Percentiles rank a stretch among this genome's conserved stretches.
phyloP scores from a whole-genome alignment of 768 basidiomycete species.

The Serpula lacrymans region DNA sequence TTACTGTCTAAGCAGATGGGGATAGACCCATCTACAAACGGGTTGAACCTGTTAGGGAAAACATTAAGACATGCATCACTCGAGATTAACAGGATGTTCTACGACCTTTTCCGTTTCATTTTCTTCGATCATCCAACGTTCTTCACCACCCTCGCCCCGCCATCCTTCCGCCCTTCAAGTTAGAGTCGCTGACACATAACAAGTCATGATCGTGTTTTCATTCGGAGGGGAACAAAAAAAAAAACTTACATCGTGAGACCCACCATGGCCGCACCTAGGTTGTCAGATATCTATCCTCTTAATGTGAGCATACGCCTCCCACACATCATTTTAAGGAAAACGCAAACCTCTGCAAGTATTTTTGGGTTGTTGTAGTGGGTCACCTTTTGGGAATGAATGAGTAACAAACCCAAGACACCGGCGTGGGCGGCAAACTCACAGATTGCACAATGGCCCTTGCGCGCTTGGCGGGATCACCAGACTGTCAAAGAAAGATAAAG shows the following conservation, averaged over 20 bases:
- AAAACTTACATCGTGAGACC: slow-evolving; percentile 78
- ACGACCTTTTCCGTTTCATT: no score
- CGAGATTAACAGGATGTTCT: no score
- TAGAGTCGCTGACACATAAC: slow-evolving; percentile 45
- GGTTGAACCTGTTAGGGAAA: no score
- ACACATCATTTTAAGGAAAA: neutral
- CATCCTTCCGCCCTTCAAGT: slow-evolving; percentile 67
- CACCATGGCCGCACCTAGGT: slow-evolving; percentile 91
- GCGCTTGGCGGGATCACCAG: slow-evolving; percentile 89
- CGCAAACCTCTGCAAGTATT: slow-evolving; percentile 76
- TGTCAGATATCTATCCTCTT: slow-evolving; percentile 59
- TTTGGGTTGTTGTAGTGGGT: slow-evolving; percentile 96
- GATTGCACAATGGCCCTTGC: slow-evolving; percentile 97
- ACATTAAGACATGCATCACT: no score
- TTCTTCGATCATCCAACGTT: no score
- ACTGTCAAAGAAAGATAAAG: slow-evolving; percentile 40
- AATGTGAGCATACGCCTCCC: neutral
- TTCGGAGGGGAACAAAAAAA: slow-evolving; percentile 1
- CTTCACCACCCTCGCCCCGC: slow-evolving; percentile 66
- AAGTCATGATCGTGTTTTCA: slow-evolving; percentile 3
- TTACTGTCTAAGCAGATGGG: no score
- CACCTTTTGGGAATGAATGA: slow-evolving; percentile 45
- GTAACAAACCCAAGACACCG: neutral
- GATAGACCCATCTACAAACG: no score
- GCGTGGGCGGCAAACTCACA: slow-evolving; percentile 38